Evolutionary conservation across 1,284 basidiomycete species (phyloP).

Genomic region (Gymnopus androsaceus): DNA sequence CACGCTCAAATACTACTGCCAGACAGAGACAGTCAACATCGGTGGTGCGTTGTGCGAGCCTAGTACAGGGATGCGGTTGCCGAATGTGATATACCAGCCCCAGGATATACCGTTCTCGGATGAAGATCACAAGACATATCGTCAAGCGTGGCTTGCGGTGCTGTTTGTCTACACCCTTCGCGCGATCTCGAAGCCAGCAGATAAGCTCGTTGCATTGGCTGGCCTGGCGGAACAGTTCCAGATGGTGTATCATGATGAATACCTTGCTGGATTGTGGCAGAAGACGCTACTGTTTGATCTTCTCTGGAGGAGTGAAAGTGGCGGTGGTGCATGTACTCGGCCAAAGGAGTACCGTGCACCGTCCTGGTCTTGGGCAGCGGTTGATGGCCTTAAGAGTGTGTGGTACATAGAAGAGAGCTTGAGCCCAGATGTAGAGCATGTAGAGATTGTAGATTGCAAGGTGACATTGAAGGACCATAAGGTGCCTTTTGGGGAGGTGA

Average conservation of each 20-base stretch:
- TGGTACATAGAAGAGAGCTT: not conserved
- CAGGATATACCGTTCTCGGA: not conserved
- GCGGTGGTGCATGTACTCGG: not conserved
- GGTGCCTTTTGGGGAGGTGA: not conserved
- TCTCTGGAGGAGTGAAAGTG: not conserved
- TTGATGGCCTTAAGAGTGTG: not conserved
- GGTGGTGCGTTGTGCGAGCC: not conserved
- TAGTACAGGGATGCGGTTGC: not conserved
- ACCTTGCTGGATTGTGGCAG: slow-evolving; percentile 8
- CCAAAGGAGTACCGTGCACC: slow-evolving; percentile 3
- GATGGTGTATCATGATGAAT: not conserved
- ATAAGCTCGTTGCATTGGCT: slow-evolving; percentile 8
- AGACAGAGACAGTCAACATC: not conserved
- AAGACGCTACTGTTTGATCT: slow-evolving; percentile 1
- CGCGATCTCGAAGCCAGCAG: not conserved
- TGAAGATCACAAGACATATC: not conserved
- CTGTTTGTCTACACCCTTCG: slow-evolving; percentile 4
- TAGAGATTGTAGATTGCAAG: not conserved
- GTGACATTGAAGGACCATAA: not conserved
- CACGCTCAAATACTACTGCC: slow-evolving; percentile 7
- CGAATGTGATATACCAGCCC: slow-evolving; percentile 1
- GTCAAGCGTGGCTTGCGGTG: not conserved
- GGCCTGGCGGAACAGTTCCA: slow-evolving; percentile 10
- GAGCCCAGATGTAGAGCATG: not conserved
- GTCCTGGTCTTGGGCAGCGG: slow-evolving; percentile 9